phyloP scores from a whole-genome alignment of 805 yeast genomes.

The Kodamaea kakaduensis region DNA sequence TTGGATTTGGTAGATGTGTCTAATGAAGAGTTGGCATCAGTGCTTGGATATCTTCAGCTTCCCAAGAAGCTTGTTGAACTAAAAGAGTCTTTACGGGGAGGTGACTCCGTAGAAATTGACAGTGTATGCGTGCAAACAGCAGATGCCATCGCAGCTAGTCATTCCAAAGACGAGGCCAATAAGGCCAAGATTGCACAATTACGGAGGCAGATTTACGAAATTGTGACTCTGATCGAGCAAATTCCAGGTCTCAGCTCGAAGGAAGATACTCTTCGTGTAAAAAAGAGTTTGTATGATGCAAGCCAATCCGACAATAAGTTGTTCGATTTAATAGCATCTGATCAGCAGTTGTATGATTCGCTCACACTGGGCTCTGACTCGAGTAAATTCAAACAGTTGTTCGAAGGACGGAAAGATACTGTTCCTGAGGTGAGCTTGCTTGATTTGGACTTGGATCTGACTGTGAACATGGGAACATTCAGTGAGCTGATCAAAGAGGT shows the following conservation, averaged over 20 bases:
- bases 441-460: slow-evolving; percentile 52
- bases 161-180: slow-evolving; percentile 34
- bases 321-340: slow-evolving; percentile 39
- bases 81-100: slow-evolving; percentile 33
- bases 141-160: slow-evolving; percentile 21
- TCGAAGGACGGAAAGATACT: slow-evolving; percentile 11
- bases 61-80: slow-evolving; percentile 62
- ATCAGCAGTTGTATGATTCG: slow-evolving; percentile 21
- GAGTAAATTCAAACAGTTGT: slow-evolving; percentile 33
- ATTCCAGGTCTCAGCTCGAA: slow-evolving; percentile 26
- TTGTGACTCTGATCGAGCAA: slow-evolving; percentile 33
- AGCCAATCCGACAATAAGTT: slow-evolving; percentile 55
- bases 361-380: slow-evolving; percentile 42
- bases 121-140: slow-evolving; percentile 10
- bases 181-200: slow-evolving; percentile 23
- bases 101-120: slow-evolving; percentile 6
- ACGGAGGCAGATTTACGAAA: slow-evolving; percentile 35
- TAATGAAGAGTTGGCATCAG: slow-evolving; percentile 72
- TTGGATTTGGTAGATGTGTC: slow-evolving; percentile 73
- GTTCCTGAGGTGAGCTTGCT: slow-evolving; percentile 46
- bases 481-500: slow-evolving; percentile 42
- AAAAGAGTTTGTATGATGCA: slow-evolving; percentile 59
- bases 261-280: slow-evolving; percentile 54
- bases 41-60: slow-evolving; percentile 73
- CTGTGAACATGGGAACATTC: slow-evolving; percentile 24